Percentiles rank a stretch among this genome's conserved stretches.
Conservation (phyloP, 75 land plant species). For the Larix kaempferi region DNA sequence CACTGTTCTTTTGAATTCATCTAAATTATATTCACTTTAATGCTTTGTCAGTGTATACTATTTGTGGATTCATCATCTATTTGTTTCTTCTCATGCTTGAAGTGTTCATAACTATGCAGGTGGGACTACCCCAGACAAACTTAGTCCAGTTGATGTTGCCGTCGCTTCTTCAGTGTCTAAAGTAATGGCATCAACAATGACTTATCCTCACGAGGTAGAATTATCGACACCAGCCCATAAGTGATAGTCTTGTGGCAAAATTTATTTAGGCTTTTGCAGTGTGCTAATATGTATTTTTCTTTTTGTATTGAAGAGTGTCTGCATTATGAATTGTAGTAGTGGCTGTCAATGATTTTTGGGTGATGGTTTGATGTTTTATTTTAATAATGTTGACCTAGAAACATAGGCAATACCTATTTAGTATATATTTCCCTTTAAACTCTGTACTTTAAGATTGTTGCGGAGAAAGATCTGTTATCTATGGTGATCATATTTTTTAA, state of each 20-base stretch:
- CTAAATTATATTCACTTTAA: neutral
- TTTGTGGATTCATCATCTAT: too few species aligned
- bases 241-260: neutral
- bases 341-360: neutral
- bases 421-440: neutral
- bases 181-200: slow-evolving; percentile 80
- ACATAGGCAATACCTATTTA: neutral
- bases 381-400: neutral
- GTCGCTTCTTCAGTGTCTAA: slow-evolving; percentile 88
- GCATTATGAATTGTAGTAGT: neutral
- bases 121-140: slow-evolving; percentile 65
- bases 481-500: neutral
- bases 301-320: neutral
- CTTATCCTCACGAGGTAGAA: slow-evolving; percentile 97
- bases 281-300: neutral
- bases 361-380: neutral
- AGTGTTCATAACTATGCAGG: slow-evolving; percentile 33
- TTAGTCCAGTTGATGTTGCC: slow-evolving; percentile 62
- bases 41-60: neutral
- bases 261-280: neutral
- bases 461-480: too few species aligned
- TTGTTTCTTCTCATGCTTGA: neutral
- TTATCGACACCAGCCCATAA: neutral
- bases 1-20: neutral
- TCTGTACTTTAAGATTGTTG: neutral